Evolutionary conservation across 805 yeast genomes (phyloP).

Genomic region (Priceomyces carsonii): DNA sequence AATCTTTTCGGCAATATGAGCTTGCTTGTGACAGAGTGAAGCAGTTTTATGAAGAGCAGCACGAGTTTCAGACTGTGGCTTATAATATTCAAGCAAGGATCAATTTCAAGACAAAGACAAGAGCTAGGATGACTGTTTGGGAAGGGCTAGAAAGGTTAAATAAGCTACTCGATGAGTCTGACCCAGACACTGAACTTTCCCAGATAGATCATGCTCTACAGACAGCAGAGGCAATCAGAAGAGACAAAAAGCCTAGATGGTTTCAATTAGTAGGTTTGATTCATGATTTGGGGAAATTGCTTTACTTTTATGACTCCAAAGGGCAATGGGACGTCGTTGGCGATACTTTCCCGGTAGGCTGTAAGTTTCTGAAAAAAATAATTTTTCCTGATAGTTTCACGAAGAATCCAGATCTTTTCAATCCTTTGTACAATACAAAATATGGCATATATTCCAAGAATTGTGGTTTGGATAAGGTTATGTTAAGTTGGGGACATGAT

Average conservation of each 20-base stretch:
- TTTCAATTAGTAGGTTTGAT: slow-evolving; percentile 72
- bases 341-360: slow-evolving; percentile 76
- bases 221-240: slow-evolving; percentile 72
- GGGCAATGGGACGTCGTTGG: slow-evolving; percentile 86
- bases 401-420: slow-evolving; percentile 58
- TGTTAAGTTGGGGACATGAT: slow-evolving; percentile 80
- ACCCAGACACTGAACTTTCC: slow-evolving; percentile 73
- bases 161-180: slow-evolving; percentile 66
- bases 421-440: slow-evolving; percentile 65
- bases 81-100: slow-evolving; percentile 71
- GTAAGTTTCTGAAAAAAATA: slow-evolving; percentile 58
- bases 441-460: slow-evolving; percentile 64
- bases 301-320: slow-evolving; percentile 67
- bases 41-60: slow-evolving; percentile 66
- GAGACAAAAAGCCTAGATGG: slow-evolving; percentile 72
- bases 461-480: slow-evolving; percentile 68
- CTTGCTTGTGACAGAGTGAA: slow-evolving; percentile 69
- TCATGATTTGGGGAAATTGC: slow-evolving; percentile 69
- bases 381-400: slow-evolving; percentile 62
- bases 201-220: slow-evolving; percentile 77
- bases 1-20: slow-evolving; percentile 63
- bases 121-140: slow-evolving; percentile 73
- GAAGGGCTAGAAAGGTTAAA: slow-evolving; percentile 65
- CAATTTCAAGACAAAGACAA: slow-evolving; percentile 64
- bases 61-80: slow-evolving; percentile 68